A percentile compares a stretch with the other conserved stretches of the same genome.
Evolutionary conservation across 2,329 filamentous ascomycete genomes (phyloP).

Genomic region (Venturia nashicola): DNA sequence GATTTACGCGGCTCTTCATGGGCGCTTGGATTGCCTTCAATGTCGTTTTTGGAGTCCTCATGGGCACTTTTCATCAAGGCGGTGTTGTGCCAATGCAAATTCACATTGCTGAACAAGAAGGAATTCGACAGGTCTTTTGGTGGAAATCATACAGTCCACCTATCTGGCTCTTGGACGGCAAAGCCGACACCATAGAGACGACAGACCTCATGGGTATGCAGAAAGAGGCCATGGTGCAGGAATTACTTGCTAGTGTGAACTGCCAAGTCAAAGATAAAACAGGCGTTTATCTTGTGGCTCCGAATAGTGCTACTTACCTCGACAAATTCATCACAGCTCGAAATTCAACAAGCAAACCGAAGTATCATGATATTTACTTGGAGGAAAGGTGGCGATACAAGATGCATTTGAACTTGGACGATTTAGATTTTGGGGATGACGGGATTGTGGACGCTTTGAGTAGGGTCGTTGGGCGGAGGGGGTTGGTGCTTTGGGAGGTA

Average conservation of each 20-base stretch:
- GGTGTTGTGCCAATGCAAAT: conserved; percentile 66
- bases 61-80: conserved; percentile 75
- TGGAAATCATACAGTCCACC: conserved; percentile 81
- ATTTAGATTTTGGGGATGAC: conserved; percentile 67
- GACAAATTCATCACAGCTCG: conserved; percentile 36
- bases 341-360: conserved; percentile 2
- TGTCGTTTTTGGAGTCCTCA: conserved; percentile 51
- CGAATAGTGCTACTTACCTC: conserved; percentile 57
- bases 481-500: conserved; percentile 32
- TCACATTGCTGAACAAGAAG: conserved; percentile 57
- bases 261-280: conserved; percentile 43
- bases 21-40: conserved; percentile 60
- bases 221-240: conserved; percentile 45
- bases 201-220: conserved; percentile 63
- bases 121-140: conserved; percentile 57
- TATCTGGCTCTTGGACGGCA: conserved; percentile 66
- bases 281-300: conserved; percentile 51
- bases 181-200: conserved; percentile 59
- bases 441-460: conserved; percentile 60
- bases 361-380: conserved; percentile 41
- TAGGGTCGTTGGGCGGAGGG: conserved; percentile 45
- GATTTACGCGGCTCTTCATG: conserved; percentile 38
- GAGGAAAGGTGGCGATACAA: conserved; percentile 57
- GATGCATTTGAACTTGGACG: conserved; percentile 64
- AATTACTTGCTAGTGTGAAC: conserved; percentile 47